Evolutionary conservation across 768 basidiomycete species (phyloP).

Genomic region (Lactifluus volemus): DNA sequence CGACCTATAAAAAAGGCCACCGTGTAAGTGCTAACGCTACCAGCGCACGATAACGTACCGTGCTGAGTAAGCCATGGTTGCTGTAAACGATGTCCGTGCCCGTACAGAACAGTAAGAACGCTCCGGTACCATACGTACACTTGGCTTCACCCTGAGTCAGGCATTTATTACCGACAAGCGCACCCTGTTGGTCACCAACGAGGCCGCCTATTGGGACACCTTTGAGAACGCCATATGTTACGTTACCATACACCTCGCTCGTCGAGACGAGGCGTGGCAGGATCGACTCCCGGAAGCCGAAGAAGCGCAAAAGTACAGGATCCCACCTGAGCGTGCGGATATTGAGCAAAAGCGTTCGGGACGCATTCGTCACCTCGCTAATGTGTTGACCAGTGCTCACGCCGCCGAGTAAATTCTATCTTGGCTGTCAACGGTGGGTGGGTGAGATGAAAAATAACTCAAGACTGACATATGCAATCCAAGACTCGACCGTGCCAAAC

Average conservation of each 20-base stretch:
- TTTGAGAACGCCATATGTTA: conserved; percentile 54
- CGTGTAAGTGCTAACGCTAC: not conserved
- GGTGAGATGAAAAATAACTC: not conserved
- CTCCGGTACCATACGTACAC: conserved; percentile 97
- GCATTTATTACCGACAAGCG: conserved; percentile 94
- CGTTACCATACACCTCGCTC: conserved; percentile 83
- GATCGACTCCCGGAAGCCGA: conserved; percentile 66
- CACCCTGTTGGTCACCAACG: conserved; percentile 97
- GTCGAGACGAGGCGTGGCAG: conserved; percentile 86
- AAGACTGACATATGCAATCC: conserved; percentile 72
- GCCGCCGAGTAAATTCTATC: conserved; percentile 80
- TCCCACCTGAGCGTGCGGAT: conserved; percentile 79
- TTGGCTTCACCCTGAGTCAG: conserved; percentile 87
- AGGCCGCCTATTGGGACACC: conserved; percentile 86
- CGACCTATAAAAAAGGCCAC: conserved; percentile 43
- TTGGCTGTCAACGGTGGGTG: not conserved
- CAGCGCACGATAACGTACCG: conserved; percentile 37
- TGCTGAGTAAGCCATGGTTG: conserved; percentile 79
- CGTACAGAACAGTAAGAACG: conserved; percentile 93
- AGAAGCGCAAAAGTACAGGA: conserved; percentile 74
- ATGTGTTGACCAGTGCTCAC: conserved; percentile 62
- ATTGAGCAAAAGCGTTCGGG: conserved; percentile 89
- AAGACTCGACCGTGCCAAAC: conserved; percentile 96
- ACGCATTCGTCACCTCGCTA: conserved; percentile 92
- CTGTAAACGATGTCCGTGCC: conserved; percentile 82